Conservation (phyloP, 1,284 basidiomycete genomes). For the Irpex lacteus region DNA sequence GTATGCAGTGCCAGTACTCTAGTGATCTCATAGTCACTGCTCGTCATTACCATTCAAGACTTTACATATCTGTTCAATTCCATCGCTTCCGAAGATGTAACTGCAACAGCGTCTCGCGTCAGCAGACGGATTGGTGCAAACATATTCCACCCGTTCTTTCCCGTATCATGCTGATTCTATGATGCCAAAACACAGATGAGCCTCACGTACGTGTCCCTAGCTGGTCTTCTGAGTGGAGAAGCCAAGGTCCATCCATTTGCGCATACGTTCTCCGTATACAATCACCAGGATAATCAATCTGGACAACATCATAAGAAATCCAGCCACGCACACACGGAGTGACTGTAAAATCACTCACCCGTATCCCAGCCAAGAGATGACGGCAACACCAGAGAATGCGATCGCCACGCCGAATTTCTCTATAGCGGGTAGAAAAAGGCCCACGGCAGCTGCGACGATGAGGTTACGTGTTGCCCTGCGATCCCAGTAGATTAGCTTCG, state of each 20-base stretch:
- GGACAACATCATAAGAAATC: constrained; percentile 20
- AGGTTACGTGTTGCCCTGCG: constrained; percentile 41
- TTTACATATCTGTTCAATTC: too few relatives aligned
- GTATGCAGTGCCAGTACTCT: too few relatives aligned
- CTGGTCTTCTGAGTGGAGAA: constrained; percentile 29
- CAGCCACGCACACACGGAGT: not conserved
- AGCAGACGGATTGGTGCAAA: too few relatives aligned
- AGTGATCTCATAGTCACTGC: too few relatives aligned
- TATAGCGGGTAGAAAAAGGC: constrained; percentile 49
- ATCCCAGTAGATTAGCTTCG: not conserved
- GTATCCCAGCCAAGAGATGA: constrained; percentile 42
- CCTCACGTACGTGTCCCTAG: constrained; percentile 3
- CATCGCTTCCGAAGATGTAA: too few relatives aligned
- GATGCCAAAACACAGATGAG: too few relatives aligned
- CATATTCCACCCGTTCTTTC: too few relatives aligned
- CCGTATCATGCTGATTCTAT: too few relatives aligned
- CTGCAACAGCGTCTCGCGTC: too few relatives aligned
- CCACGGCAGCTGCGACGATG: constrained; percentile 36
- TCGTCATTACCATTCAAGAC: too few relatives aligned
- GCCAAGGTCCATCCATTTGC: constrained; percentile 44
- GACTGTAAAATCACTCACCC: constrained; percentile 30
- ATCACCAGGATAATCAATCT: constrained; percentile 43
- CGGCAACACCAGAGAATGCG: constrained; percentile 46
- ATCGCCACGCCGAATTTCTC: constrained; percentile 49
- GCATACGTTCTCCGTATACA: constrained; percentile 43